Conservation (phyloP, 2,329 filamentous ascomycete species). For the Neonectria faginata region DNA sequence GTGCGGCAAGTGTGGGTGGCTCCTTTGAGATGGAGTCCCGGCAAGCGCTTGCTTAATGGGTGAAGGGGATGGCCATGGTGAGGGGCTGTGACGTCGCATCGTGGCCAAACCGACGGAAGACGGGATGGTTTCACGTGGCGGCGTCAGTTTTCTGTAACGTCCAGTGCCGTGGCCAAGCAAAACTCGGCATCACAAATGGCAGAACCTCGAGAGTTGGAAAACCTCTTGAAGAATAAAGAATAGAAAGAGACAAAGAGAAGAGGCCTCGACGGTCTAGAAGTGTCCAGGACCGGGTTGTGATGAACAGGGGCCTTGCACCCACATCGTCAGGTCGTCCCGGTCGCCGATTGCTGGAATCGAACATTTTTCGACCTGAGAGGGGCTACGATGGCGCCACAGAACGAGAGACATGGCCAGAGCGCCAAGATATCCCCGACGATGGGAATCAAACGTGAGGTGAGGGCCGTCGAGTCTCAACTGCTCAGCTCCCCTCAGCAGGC, state of each 20-base stretch:
- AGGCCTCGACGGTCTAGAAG: background rate
- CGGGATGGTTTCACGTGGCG: conserved; percentile 4
- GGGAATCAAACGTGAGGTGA: conserved; percentile 24
- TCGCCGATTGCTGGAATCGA: conserved; percentile 21
- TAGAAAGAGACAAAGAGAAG: background rate
- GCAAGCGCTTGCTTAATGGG: conserved; percentile 18
- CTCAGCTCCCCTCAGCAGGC: conserved; percentile 30
- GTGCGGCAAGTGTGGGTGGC: conserved; percentile 25
- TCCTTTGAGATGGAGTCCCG: conserved; percentile 31
- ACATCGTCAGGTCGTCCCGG: conserved; percentile 6
- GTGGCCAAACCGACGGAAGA: background rate
- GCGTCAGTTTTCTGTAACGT: conserved; percentile 9
- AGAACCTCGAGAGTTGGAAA: background rate
- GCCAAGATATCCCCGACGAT: conserved; percentile 5
- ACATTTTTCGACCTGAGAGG: background rate
- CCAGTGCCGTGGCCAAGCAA: background rate
- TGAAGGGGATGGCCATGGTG: background rate
- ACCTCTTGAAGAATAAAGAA: too few species aligned
- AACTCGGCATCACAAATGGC: background rate
- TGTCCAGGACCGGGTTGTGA: conserved; percentile 1
- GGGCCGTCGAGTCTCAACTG: conserved; percentile 9
- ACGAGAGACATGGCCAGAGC: conserved; percentile 29
- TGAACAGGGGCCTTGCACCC: background rate
- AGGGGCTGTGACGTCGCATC: conserved; percentile 12
- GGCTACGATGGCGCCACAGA: conserved; percentile 17